Base-by-base conservation (phyloP, 768 basidiomycete genomes). In the Boletellus ananiceps region DNA sequence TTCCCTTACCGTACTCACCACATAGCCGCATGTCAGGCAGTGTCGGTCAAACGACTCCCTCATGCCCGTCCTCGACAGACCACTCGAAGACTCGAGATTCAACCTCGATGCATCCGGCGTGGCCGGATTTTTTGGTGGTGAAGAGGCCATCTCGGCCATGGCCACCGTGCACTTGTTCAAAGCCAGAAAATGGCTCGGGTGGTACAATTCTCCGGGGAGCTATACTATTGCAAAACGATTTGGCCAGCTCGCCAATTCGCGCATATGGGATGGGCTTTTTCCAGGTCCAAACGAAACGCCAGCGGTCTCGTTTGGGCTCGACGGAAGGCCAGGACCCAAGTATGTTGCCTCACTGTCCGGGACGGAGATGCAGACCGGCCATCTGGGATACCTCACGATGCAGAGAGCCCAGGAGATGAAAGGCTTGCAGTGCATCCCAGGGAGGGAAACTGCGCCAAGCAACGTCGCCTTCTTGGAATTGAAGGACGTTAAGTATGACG, bases 131-230 rank as follows among this genome's bases (percentile, higher is more conserved):
- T 69, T 71, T 12, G 71, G 70, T 32, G 71, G 69, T 8, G 68
- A 70, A 27, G 69, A 71, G 34, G 67, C 69, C 11, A 58, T 71
- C 21, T 58, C 70, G 18, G 69, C 69, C 21, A 71, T 71, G 68
- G 57, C 65, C 8, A 62, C 65, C 29, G 61, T 71, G 2, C 69
- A 70, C 44, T 35, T 71, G 2, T 67, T 62, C 51, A 27, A 51
- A 18, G 66, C 64, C 1, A 57, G 68, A 55, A 59, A 29, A 43
- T 71, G 63, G 66, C 33, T 71, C 3, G 69, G 70, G 7, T 71
- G 63, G 65, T 68, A 71, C 44, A 71, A 71, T 38, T 67, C 68
- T 7, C 69, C 71, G 0, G 69, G 69, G 12, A 67, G 69, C 46
- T 69, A 68, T 21, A 60, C 54, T 0, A 45, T 71, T 18, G 69